Conservation (phyloP, 1,284 basidiomycete species). For the Cystobasidiaceae sp. region DNA sequence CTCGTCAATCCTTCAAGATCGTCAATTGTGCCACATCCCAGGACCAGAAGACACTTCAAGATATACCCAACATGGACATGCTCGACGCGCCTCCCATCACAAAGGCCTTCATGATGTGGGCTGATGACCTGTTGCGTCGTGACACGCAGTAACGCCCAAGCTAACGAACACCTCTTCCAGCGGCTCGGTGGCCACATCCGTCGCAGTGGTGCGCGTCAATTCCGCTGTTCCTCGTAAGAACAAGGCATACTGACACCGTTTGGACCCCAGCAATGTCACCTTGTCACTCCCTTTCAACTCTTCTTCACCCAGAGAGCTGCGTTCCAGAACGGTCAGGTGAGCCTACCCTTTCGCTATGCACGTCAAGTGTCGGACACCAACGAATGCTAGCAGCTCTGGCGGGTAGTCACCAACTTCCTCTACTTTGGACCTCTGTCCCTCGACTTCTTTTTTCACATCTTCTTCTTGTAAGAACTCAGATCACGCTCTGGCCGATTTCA, state of each 20-base stretch:
- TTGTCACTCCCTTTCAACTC: slow-evolving; percentile 80
- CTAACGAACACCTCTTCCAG: slow-evolving; percentile 45
- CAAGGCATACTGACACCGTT: neutral
- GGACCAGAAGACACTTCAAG: neutral
- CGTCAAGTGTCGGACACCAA: no score
- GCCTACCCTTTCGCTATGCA: slow-evolving; percentile 27
- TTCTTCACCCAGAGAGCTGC: slow-evolving; percentile 84
- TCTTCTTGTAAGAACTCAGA: slow-evolving; percentile 96
- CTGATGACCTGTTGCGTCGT: neutral
- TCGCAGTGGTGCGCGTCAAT: slow-evolving; percentile 23
- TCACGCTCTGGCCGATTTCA: no score
- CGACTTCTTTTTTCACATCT: slow-evolving; percentile 94
- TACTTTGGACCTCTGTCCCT: slow-evolving; percentile 90
- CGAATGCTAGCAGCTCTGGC: slow-evolving; percentile 21
- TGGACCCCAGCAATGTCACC: slow-evolving; percentile 70
- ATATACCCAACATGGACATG: slow-evolving; percentile 44
- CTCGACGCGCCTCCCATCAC: slow-evolving; percentile 84
- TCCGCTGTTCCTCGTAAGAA: neutral
- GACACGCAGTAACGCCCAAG: neutral
- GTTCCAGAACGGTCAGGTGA: slow-evolving; percentile 72
- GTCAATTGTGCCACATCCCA: neutral
- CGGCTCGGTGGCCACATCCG: slow-evolving; percentile 67
- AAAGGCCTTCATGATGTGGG: slow-evolving; percentile 39
- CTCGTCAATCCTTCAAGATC: neutral
- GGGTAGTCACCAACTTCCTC: slow-evolving; percentile 32